These are phyloP conservation scores for Aspergillus sclerotioniger DNA, from an alignment of 495 filamentous ascomycete species.

Conservation along the genomic window DNA sequence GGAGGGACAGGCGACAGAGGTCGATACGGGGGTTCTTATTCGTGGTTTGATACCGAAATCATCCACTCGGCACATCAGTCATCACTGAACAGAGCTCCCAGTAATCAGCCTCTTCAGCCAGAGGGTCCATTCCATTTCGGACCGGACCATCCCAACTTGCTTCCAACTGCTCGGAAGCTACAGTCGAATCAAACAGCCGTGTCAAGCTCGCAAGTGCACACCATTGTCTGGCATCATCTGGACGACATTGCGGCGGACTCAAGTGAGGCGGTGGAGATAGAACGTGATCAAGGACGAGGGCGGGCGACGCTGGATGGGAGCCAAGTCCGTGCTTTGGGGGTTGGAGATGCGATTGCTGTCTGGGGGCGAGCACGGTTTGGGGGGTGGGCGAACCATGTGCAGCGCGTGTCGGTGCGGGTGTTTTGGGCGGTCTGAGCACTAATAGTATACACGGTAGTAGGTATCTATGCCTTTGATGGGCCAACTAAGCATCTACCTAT, in stretches of 20 bases:
- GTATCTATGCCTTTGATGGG: not conserved
- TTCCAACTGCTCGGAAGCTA: slow-evolving; percentile 42
- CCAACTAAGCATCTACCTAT: not conserved
- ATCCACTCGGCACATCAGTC: slow-evolving; percentile 26
- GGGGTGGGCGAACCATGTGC: slow-evolving; percentile 59
- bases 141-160: slow-evolving; percentile 38
- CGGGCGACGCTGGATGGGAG: slow-evolving; percentile 52
- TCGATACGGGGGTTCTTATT: slow-evolving; percentile 58
- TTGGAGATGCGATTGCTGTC: slow-evolving; percentile 65
- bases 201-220: slow-evolving; percentile 33
- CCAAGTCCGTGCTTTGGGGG: slow-evolving; percentile 53
- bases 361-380: slow-evolving; percentile 64
- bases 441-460: not conserved
- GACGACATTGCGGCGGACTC: slow-evolving; percentile 48
- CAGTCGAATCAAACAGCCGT: slow-evolving; percentile 52
- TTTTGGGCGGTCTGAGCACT: slow-evolving; percentile 58
- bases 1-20: slow-evolving; percentile 29
- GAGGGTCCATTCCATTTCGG: slow-evolving; percentile 21
- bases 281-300: slow-evolving; percentile 47
- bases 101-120: slow-evolving; percentile 6
- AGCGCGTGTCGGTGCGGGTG: slow-evolving; percentile 56
- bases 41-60: slow-evolving; percentile 68
- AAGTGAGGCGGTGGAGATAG: slow-evolving; percentile 37
- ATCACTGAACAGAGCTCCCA: slow-evolving; percentile 2
- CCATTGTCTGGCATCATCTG: slow-evolving; percentile 58